These are phyloP conservation scores for Candida sanyaensis DNA, from an alignment of 1,139 yeast genomes.

Conservation along the genomic window DNA sequence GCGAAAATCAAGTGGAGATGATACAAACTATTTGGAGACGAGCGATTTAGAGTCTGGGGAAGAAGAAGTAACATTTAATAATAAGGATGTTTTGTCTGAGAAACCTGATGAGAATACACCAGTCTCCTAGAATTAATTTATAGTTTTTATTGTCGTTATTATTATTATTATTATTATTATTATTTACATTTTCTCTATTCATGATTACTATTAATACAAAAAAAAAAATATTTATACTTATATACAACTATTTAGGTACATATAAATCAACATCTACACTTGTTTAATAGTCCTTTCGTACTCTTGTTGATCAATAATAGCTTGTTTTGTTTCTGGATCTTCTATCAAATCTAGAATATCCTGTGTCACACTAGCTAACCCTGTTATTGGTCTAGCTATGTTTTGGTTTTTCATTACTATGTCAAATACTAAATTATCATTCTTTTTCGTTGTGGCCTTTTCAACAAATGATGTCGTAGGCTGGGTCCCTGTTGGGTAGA, in stretches of 20 bases:
- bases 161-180: no score
- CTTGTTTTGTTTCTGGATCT: slow-evolving; percentile 57
- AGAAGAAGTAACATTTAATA: slow-evolving; percentile 21
- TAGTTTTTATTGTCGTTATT: not conserved
- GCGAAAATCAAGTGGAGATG: slow-evolving; percentile 22
- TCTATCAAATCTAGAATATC: slow-evolving; percentile 56
- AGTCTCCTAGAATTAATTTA: not conserved
- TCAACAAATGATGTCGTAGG: slow-evolving; percentile 45
- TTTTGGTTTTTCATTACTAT: slow-evolving; percentile 28
- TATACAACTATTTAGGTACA: no score
- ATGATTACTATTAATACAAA: slow-evolving; percentile 9
- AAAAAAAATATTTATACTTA: not conserved
- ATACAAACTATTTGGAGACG: slow-evolving; percentile 18
- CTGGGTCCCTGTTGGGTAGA: slow-evolving; percentile 76
- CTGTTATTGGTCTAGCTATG: slow-evolving; percentile 52
- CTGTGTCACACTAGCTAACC: slow-evolving; percentile 58
- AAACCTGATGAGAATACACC: not conserved
- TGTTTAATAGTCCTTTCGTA: slow-evolving; percentile 40
- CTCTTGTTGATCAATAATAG: slow-evolving; percentile 65
- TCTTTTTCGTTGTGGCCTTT: slow-evolving; percentile 17
- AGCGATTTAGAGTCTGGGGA: slow-evolving; percentile 28
- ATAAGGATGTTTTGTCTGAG: not conserved
- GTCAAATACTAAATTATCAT: slow-evolving; percentile 41
- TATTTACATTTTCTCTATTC: slow-evolving; percentile 1
- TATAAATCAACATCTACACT: not conserved